These are phyloP conservation scores for Eucalyptus albens DNA, from an alignment of 345 rosid genomes.

Conservation along the genomic window DNA sequence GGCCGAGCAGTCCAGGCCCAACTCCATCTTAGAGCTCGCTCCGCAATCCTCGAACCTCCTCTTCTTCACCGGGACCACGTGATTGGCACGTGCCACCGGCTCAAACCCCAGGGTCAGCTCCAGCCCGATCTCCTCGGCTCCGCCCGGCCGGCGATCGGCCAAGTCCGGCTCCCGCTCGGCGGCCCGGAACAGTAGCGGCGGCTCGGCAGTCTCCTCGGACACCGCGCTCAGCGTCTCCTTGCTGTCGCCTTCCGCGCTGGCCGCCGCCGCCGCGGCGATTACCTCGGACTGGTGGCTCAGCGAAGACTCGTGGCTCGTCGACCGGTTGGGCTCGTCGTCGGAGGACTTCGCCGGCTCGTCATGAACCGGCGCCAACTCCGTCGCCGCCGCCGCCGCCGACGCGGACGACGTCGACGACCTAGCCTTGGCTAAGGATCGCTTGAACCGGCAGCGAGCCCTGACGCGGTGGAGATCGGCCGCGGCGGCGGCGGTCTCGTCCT, in stretches of 20 bases:
- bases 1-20: constrained; percentile 24
- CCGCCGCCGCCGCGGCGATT: constrained; percentile 36
- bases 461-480: constrained; percentile 12
- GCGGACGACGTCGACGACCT: neutral
- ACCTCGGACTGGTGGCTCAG: constrained; percentile 84
- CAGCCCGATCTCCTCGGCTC: neutral
- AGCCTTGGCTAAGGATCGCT: constrained; percentile 19
- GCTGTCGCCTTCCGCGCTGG: constrained; percentile 43
- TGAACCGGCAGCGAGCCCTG: constrained; percentile 40
- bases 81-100: constrained; percentile 35
- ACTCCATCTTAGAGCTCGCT: constrained; percentile 44
- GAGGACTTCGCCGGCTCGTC: neutral
- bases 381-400: neutral
- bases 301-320: constrained; percentile 77
- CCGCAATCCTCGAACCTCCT: constrained; percentile 25
- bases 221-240: constrained; percentile 54
- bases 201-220: constrained; percentile 49
- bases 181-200: constrained; percentile 10
- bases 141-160: neutral
- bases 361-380: neutral
- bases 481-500: constrained; percentile 51
- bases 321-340: constrained; percentile 25
- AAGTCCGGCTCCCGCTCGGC: neutral
- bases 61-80: constrained; percentile 71
- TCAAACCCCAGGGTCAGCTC: constrained; percentile 60